Base-by-base conservation (phyloP, 305 asterid species). In the Striga hermonthica region DNA sequence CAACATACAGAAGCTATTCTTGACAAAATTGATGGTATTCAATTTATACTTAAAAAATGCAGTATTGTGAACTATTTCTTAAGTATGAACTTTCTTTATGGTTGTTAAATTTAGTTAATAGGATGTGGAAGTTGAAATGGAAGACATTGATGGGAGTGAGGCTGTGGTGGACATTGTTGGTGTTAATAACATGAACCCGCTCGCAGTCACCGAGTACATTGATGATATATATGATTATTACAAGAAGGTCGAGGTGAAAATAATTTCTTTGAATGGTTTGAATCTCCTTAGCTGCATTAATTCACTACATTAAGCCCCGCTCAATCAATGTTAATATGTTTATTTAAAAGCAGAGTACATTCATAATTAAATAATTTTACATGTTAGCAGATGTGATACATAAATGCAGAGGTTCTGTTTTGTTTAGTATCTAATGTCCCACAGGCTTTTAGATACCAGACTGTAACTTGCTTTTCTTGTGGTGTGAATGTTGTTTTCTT, bases 91-190 rank as follows among this genome's bases (percentile, higher is more conserved):
- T 38, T 36, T n/a, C 14, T 50, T 15, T 22, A 61, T 5, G 0
- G 15, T 57, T 14, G 14, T 12, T 55, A 16, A 37, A 52, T 8
- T 22, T 22, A 2, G 67, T 38, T 39, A 54, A 0, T 43, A 88
- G 96, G 94, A 81, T 50, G 77, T 70, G 84, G 95, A 87, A 80
- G 82, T 87, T 45, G 93, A 85, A 65, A 87, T 87, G 93, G 95
- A 82, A 57, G 95, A 87, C 74, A 83, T 85, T 34, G 91, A 84
- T 56, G 91, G 83, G 65, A 28, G 5, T 0, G 59, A 53, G 58
- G 58, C 86, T 28, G 57, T 82, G 0, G 28, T 69, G 48, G 87
- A 84, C 64, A 84, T 87, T 6, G 91, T 84, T 43, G 49, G 75
- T 15, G 14, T 52, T 13, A 89, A 86, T 67, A 75, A 74, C 1